Evolutionary conservation across 1,284 basidiomycete species (phyloP), one percentile per base, ranked within the genome.

Genomic region (Ceratobasidium theobromae): DNA sequence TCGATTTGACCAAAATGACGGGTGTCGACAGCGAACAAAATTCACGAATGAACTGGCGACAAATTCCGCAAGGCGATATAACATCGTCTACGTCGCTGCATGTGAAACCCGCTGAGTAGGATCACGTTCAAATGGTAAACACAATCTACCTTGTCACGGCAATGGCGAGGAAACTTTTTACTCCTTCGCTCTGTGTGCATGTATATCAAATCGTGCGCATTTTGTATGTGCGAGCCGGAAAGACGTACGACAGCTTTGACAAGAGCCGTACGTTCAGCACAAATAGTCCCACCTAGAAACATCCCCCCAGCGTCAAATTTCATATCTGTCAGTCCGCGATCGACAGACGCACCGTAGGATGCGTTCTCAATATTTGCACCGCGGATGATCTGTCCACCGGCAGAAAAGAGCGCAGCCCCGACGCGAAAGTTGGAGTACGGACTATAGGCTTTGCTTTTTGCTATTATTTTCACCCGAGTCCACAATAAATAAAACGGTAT

Each of bases 341-440:
- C 18, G 49, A 23, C 11, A n/a, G 16, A 72, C 78, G 54, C 57
- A 89, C 94, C 90, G 74, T 93, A 95, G 0, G 91, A 91, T 0
- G 92, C 92, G 73, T 96, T 96, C 77, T 97, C 94, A 67, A 96
- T 82, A 73, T 95, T 96, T 40, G 88, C 86, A 3, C 94, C 93
- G 62, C 85, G 88, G 69, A 94, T 82, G 41, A 95, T 84, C 12
- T 80, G 77, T 0, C 91, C 92, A 67, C 88, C 83, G 0, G 81
- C 75, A 1, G 86, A 80, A 18, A 95, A 77, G 11, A 96, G 77
- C 0, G 92, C 89, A 0, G 93, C 92, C 0, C 95, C 94, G 9
- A 97, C 94, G 49, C 89, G 85, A 74, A 96, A 96, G 33, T 93
- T 88, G 46, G 93, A 95, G 76, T 94, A 92, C 0, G 83, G 87